Conservation (phyloP, 2,329 filamentous ascomycete genomes). For the Geosmithia morbida region DNA sequence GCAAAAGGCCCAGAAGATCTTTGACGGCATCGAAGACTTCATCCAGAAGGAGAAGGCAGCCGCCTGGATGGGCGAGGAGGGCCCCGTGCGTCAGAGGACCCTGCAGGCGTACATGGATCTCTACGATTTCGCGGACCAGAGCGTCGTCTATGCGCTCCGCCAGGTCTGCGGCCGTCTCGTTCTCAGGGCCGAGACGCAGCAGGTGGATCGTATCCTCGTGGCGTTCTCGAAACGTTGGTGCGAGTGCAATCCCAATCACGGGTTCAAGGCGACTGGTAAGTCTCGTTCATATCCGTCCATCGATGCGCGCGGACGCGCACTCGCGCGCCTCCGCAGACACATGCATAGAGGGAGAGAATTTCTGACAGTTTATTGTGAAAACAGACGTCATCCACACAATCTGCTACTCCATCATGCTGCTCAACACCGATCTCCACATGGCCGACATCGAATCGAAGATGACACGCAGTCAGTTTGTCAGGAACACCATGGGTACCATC, state of each 20-base stretch:
- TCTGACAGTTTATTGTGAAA: too few relatives aligned
- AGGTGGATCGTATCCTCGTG: conserved; percentile 87
- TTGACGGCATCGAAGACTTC: conserved; percentile 69
- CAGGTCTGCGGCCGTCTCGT: conserved; percentile 70
- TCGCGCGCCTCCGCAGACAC: too few relatives aligned
- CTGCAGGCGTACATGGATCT: conserved; percentile 77
- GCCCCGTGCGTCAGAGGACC: conserved; percentile 40
- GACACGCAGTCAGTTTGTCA: conserved; percentile 87
- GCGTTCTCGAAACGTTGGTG: conserved; percentile 86
- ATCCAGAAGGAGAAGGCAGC: conserved; percentile 69
- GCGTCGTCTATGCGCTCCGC: conserved; percentile 65
- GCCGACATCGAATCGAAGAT: conserved; percentile 95
- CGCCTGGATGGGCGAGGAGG: conserved; percentile 74
- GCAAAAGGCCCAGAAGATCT: conserved; percentile 70
- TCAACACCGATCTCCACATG: conserved; percentile 92
- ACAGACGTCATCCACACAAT: conserved; percentile 91
- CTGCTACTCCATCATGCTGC: conserved; percentile 84
- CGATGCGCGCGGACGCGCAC: too few relatives aligned
- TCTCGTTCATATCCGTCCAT: conserved; percentile 5
- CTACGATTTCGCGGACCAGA: conserved; percentile 73
- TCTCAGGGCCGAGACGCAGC: conserved; percentile 84
- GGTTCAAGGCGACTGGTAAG: conserved; percentile 78
- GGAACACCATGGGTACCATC: conserved; percentile 90
- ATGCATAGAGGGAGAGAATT: background rate
- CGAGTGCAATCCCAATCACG: conserved; percentile 80